These are phyloP conservation scores for Linnemannia exigua DNA, from an alignment of 192 early-diverging fungal species.

Conservation along the genomic window DNA sequence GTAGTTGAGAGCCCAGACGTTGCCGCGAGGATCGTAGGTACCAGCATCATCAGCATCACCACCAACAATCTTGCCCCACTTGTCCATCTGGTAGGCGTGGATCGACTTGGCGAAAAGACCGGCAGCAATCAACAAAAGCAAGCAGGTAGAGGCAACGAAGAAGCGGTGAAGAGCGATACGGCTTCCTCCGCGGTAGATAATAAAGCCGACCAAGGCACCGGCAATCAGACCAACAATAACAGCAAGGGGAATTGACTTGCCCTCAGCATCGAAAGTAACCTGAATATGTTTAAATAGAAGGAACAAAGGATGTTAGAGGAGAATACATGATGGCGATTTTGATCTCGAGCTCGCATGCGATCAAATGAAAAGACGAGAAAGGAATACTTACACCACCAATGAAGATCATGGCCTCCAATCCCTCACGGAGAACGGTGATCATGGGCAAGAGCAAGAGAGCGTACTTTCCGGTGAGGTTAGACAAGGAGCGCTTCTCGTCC, in stretches of 20 bases:
- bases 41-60: constrained; percentile 76
- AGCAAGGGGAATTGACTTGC: constrained; percentile 85
- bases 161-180: constrained; percentile 83
- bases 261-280: constrained; percentile 73
- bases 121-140: constrained; percentile 86
- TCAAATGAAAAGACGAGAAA: neutral
- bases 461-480: constrained; percentile 62
- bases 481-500: constrained; percentile 50
- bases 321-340: neutral
- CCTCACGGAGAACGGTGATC: constrained; percentile 89
- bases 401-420: constrained; percentile 91
- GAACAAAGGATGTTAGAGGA: neutral
- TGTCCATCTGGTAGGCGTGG: constrained; percentile 75
- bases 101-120: constrained; percentile 83
- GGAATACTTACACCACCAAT: constrained; percentile 80
- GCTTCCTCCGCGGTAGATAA: constrained; percentile 81
- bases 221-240: constrained; percentile 78
- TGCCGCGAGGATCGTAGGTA: constrained; percentile 66
- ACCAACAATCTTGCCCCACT: constrained; percentile 73
- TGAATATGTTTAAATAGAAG: constrained; percentile 25
- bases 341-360: too few species aligned
- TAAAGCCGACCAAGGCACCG: constrained; percentile 77
- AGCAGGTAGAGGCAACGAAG: constrained; percentile 77
- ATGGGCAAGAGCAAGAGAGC: constrained; percentile 89
- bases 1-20: constrained; percentile 73